Percentiles rank a stretch among this genome's conserved stretches.
These are phyloP conservation scores for Tetrapisispora fleetii DNA, from an alignment of 805 yeast genomes.

Conservation along the genomic window DNA sequence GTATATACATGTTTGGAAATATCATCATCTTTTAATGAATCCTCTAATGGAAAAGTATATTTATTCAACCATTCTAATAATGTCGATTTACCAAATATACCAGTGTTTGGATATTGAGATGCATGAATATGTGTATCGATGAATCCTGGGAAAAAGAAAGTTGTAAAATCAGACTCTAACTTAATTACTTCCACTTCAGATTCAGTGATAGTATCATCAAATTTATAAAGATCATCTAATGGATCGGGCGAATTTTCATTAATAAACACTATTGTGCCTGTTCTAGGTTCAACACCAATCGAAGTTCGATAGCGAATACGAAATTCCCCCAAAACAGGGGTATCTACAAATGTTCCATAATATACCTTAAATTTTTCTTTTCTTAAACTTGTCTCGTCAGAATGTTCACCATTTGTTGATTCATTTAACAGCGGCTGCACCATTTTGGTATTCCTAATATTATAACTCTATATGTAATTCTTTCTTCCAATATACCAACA, in stretches of 20 bases:
- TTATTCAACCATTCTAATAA: slow-evolving; percentile 80
- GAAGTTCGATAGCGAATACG: slow-evolving; percentile 47
- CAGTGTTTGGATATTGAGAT: slow-evolving; percentile 72
- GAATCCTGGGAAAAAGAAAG: slow-evolving; percentile 74
- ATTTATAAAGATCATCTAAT: slow-evolving; percentile 19
- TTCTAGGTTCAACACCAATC: slow-evolving; percentile 42
- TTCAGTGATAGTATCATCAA: slow-evolving; percentile 9
- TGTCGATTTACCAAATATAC: slow-evolving; percentile 78
- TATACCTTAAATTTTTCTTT: slow-evolving; percentile 28
- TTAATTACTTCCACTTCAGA: slow-evolving; percentile 20
- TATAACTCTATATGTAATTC: too few species aligned
- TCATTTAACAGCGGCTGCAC: not conserved
- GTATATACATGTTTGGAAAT: slow-evolving; percentile 56
- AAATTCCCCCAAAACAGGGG: slow-evolving; percentile 49
- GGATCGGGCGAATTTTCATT: slow-evolving; percentile 20
- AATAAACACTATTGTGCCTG: slow-evolving; percentile 37
- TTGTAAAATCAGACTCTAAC: not conserved
- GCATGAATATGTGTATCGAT: slow-evolving; percentile 80
- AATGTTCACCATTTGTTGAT: not conserved
- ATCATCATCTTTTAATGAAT: slow-evolving; percentile 44
- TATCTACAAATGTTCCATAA: slow-evolving; percentile 65
- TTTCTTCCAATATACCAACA: too few species aligned
- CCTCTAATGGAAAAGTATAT: slow-evolving; percentile 85
- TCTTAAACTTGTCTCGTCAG: not conserved
- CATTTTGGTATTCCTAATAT: not conserved